phyloP scores from a whole-genome alignment of 306 rosid species.

The Trifolium repens region DNA sequence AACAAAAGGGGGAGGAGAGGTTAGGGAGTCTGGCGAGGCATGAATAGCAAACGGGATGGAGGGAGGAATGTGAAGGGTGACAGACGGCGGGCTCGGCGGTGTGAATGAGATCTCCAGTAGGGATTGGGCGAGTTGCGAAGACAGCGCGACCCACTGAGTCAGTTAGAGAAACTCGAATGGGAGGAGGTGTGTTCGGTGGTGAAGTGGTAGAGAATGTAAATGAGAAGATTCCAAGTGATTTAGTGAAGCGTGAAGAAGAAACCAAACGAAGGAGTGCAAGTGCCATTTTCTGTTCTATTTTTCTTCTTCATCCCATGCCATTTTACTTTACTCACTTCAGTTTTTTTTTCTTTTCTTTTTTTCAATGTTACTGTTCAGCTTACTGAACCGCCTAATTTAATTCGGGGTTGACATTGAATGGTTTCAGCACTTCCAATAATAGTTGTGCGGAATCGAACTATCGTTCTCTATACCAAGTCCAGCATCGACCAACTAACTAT shows the following conservation, averaged over 20 bases:
- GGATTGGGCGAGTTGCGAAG: slow-evolving; percentile 76
- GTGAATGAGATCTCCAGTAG: slow-evolving; percentile 76
- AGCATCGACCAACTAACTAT: no score
- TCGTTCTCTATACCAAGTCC: no score
- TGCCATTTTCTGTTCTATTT: slow-evolving; percentile 36
- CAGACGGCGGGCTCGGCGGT: slow-evolving; percentile 71
- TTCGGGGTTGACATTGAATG: no score
- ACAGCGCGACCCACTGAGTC: slow-evolving; percentile 79
- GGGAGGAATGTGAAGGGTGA: slow-evolving; percentile 63
- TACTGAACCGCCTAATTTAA: no score
- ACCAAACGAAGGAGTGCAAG: slow-evolving; percentile 45
- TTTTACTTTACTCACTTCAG: no score
- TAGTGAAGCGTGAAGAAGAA: slow-evolving; percentile 43
- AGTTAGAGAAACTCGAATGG: slow-evolving; percentile 73
- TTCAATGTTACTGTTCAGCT: no score
- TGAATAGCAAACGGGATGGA: slow-evolving; percentile 59
- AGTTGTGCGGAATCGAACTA: no score
- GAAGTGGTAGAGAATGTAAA: slow-evolving; percentile 44
- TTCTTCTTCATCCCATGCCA: not conserved
- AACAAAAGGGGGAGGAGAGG: slow-evolving; percentile 53
- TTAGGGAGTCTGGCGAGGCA: slow-evolving; percentile 60
- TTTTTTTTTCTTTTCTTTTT: no score
- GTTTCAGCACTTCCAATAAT: no score
- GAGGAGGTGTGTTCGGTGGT: slow-evolving; percentile 64
- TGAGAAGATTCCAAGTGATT: slow-evolving; percentile 15